Conservation (phyloP, 2,329 filamentous ascomycete genomes). For the Paracoccidioides brasiliensis region DNA sequence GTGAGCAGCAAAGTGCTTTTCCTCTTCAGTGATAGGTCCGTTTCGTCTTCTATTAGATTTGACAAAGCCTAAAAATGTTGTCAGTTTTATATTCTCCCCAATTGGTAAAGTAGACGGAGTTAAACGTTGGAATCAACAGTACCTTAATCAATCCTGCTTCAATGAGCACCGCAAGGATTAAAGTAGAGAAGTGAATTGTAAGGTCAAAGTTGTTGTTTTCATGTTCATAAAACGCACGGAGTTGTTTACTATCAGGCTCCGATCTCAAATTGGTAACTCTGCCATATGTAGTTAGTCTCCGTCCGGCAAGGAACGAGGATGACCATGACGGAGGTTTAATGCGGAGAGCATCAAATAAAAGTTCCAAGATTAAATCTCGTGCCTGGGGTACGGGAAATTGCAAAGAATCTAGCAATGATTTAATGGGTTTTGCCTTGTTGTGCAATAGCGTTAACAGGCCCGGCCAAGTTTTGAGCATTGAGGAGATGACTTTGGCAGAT, state of each 20-base stretch:
- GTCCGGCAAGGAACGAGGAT: slow-evolving; percentile 82
- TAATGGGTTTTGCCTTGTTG: slow-evolving; percentile 73
- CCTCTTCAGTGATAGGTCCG: slow-evolving; percentile 50
- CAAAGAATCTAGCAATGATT: slow-evolving; percentile 59
- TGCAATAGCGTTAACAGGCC: slow-evolving; percentile 79
- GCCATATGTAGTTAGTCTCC: slow-evolving; percentile 90
- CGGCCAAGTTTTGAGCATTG: slow-evolving; percentile 84
- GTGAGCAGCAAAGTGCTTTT: slow-evolving; percentile 86
- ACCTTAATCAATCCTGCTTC: slow-evolving; percentile 58
- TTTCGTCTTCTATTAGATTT: slow-evolving; percentile 37
- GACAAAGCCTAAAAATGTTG: slow-evolving; percentile 31
- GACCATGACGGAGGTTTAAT: slow-evolving; percentile 95
- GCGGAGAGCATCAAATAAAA: slow-evolving; percentile 69
- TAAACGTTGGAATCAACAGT: slow-evolving; percentile 3
- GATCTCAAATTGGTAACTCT: slow-evolving; percentile 73
- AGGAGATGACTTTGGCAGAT: slow-evolving; percentile 84
- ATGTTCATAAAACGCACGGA: slow-evolving; percentile 47
- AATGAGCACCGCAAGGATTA: slow-evolving; percentile 74
- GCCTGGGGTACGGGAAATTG: slow-evolving; percentile 45
- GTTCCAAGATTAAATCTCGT: slow-evolving; percentile 69
- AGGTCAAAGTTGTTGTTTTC: slow-evolving; percentile 57
- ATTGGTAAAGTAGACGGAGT: background rate
- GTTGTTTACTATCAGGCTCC: slow-evolving; percentile 40
- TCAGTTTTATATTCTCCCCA: slow-evolving; percentile 10
- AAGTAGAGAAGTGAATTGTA: slow-evolving; percentile 83